A percentile compares a stretch with the other conserved stretches of the same genome.
These are phyloP conservation scores for Xenosphaeropsis pyriputrescens DNA, from an alignment of 2,329 filamentous ascomycete species.

Conservation along the genomic window DNA sequence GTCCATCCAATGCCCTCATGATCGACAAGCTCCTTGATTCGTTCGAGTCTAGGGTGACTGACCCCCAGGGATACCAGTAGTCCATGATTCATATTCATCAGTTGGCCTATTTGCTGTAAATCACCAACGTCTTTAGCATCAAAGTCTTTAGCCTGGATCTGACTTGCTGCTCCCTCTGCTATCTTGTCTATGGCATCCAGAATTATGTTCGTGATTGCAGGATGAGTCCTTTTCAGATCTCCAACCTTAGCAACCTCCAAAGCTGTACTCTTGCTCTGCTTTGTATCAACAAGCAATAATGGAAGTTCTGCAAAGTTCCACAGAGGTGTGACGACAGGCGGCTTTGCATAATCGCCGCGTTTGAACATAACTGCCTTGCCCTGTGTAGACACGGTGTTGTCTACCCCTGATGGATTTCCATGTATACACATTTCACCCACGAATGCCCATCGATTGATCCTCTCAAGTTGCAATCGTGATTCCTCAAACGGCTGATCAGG, in stretches of 20 bases:
- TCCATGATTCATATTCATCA: slow-evolving; percentile 91
- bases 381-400: slow-evolving; percentile 89
- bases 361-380: slow-evolving; percentile 92
- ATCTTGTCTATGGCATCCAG: slow-evolving; percentile 75
- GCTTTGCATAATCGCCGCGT: slow-evolving; percentile 60
- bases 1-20: slow-evolving; percentile 88
- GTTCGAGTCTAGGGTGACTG: slow-evolving; percentile 84
- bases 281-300: slow-evolving; percentile 78
- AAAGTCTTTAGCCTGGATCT: slow-evolving; percentile 49
- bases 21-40: slow-evolving; percentile 82
- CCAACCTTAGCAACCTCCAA: slow-evolving; percentile 79
- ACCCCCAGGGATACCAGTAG: slow-evolving; percentile 83
- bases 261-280: slow-evolving; percentile 72
- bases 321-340: slow-evolving; percentile 61
- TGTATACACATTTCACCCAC: slow-evolving; percentile 96
- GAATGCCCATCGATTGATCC: slow-evolving; percentile 96
- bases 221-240: slow-evolving; percentile 54
- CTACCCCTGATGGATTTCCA: slow-evolving; percentile 88
- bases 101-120: slow-evolving; percentile 64
- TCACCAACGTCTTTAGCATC: slow-evolving; percentile 47
- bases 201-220: slow-evolving; percentile 64
- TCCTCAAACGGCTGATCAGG: slow-evolving; percentile 81
- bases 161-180: slow-evolving; percentile 34
- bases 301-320: slow-evolving; percentile 87
- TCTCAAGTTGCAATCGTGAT: slow-evolving; percentile 78